A percentile compares a stretch with the other conserved stretches of the same genome.
Conservation (phyloP, 1,139 yeast species). For the Candida gigantensis region DNA sequence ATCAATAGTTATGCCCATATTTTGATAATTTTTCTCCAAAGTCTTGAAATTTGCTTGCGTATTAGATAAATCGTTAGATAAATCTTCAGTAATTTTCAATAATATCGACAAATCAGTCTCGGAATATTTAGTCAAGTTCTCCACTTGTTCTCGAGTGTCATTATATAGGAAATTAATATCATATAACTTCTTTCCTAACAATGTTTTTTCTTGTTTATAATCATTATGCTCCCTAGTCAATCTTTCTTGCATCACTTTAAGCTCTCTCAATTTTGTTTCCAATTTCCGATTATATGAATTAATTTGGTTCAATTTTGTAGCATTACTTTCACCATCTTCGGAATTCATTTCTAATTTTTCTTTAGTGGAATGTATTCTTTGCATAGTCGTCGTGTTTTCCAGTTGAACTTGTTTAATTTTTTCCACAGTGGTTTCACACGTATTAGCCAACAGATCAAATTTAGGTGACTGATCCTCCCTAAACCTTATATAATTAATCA, state of each 20-base stretch:
- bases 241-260: constrained; percentile 65
- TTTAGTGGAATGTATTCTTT: constrained; percentile 43
- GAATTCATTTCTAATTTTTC: constrained; percentile 22
- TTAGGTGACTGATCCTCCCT: constrained; percentile 75
- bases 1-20: constrained; percentile 56
- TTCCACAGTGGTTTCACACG: constrained; percentile 53
- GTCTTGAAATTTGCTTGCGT: constrained; percentile 42
- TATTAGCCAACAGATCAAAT: constrained; percentile 60
- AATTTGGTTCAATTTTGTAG: constrained; percentile 45
- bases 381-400: constrained; percentile 42
- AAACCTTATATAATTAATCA: constrained; percentile 82
- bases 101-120: constrained; percentile 63
- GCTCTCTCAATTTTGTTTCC: constrained; percentile 61
- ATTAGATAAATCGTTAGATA: constrained; percentile 47
- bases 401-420: constrained; percentile 31
- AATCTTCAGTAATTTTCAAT: constrained; percentile 55
- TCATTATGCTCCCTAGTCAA: constrained; percentile 65
- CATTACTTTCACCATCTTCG: constrained; percentile 20
- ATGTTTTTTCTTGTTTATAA: constrained; percentile 63
- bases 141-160: constrained; percentile 56
- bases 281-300: constrained; percentile 58
- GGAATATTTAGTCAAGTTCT: constrained; percentile 63
- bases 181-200: constrained; percentile 56
- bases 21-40: constrained; percentile 51
- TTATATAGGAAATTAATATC: constrained; percentile 54